Evolutionary conservation across 31 red algal genomes (phyloP), one percentile per base, ranked within the genome.

Genomic region (Asparagopsis taxiformis): DNA sequence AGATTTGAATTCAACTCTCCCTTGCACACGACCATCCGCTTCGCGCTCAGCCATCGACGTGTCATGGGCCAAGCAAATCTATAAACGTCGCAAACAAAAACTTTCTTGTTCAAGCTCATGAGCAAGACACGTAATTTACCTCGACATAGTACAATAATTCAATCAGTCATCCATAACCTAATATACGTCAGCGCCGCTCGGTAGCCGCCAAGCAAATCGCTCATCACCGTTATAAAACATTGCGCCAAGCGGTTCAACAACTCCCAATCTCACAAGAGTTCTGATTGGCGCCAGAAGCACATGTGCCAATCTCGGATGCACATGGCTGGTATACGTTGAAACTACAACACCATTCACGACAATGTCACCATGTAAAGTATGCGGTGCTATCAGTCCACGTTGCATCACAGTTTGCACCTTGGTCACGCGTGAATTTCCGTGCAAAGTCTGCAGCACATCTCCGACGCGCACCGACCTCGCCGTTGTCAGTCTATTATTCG

Each of bases 291-390:
- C 35, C 2, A 89, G 74, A 2, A 89, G 49, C 20, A 65, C 68
- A 32, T 89, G 74, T 1, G 84, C 84, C 0, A 78, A 32, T 16
- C 56, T 28, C 54, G 84, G 84, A 15, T 68, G 54, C 1, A 89
- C 65, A 26, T 67, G 50, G 0, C 33, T 39, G 5, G 84, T 75
- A 39, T 89, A 89, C 4, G 52, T 72, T 36, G 52, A 65, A 10
- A 64, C 74, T 19, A 56, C 41, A 55, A 89, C 57, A 17, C 84
- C 84, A 39, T 89, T 59, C 49, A 89, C 84, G 21, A 89, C 11
- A 31, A 89, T 25, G 58, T 89, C 84, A 16, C 84, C 75, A 32
- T 80, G 73, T 21, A 89, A 38, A n/a, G 84, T 61, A 33, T 89
- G 84, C 1, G 84, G 84, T 19, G 84, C 84, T 31, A 43, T 69